These are phyloP conservation scores for Thymus quinquecostatus DNA, from an alignment of 257 asterid genomes.

Conservation along the genomic window DNA sequence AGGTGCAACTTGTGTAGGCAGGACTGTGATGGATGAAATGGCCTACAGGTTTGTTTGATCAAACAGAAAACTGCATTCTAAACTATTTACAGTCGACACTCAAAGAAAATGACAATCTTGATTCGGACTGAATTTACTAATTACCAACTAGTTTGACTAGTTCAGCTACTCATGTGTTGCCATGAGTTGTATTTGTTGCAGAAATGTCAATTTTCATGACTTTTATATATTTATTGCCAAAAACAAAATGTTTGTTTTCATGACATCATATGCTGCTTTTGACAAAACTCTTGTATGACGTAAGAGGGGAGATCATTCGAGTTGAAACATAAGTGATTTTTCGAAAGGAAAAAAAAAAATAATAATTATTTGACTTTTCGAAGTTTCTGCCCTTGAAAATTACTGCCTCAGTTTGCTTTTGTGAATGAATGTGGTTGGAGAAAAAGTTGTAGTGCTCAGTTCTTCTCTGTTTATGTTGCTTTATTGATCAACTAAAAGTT, in stretches of 20 bases:
- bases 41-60: conserved; percentile 76
- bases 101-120: neutral
- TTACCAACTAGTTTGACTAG: conserved; percentile 28
- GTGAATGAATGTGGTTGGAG: neutral
- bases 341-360: neutral
- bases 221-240: too few species aligned
- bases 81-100: neutral
- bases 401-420: neutral
- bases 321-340: conserved; percentile 1
- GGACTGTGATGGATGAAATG: conserved; percentile 96
- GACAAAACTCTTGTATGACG: neutral
- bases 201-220: conserved; percentile 7
- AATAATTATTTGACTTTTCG: neutral
- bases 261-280: conserved; percentile 10
- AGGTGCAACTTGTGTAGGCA: conserved; percentile 85
- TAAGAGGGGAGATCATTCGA: conserved; percentile 13
- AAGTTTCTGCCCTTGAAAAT: conserved; percentile 16
- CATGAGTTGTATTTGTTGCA: conserved; percentile 11
- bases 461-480: neutral
- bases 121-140: neutral
- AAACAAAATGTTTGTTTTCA: neutral
- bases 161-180: conserved; percentile 22
- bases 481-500: neutral
- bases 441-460: neutral
- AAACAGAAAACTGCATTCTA: neutral